phyloP scores from a whole-genome alignment of 352 stramenopile species.

The Ophiocytium majus region DNA sequence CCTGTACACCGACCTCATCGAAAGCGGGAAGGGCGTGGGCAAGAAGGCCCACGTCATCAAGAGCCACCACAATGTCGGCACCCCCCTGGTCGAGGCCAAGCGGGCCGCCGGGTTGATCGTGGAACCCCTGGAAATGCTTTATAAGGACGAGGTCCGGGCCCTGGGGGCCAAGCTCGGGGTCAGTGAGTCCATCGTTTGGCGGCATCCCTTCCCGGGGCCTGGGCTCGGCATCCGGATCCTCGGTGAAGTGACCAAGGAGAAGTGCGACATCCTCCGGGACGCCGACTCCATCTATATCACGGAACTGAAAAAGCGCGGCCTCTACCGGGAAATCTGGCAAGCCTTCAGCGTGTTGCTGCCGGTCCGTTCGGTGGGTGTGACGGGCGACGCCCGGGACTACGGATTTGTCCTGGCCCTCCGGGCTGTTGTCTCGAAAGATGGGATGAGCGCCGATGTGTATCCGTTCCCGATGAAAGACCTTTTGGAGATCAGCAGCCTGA shows the following conservation, averaged over 20 bases:
- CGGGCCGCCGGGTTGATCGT: neutral
- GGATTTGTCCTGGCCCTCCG: slow-evolving; percentile 83
- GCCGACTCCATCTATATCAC: slow-evolving; percentile 97
- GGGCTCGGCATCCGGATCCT: slow-evolving; percentile 95
- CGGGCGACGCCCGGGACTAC: slow-evolving; percentile 77
- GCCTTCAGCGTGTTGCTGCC: slow-evolving; percentile 96
- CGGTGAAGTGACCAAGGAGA: slow-evolving; percentile 57
- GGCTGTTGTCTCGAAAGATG: slow-evolving; percentile 97
- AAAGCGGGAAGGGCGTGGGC: slow-evolving; percentile 97
- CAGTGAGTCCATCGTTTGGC: slow-evolving; percentile 93
- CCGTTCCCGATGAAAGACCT: slow-evolving; percentile 97
- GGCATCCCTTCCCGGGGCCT: slow-evolving; percentile 97
- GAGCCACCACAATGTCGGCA: slow-evolving; percentile 99
- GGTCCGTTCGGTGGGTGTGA: slow-evolving; percentile 95
- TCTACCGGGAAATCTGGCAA: slow-evolving; percentile 98
- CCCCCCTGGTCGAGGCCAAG: neutral
- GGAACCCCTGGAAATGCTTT: neutral
- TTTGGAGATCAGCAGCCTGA: slow-evolving; percentile 73
- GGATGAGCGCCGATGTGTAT: slow-evolving; percentile 99
- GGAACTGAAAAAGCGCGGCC: slow-evolving; percentile 86
- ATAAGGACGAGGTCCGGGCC: slow-evolving; percentile 86
- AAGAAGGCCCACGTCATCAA: slow-evolving; percentile 98
- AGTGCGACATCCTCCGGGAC: slow-evolving; percentile 90
- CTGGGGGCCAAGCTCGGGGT: slow-evolving; percentile 95
- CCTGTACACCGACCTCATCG: slow-evolving; percentile 99